Base-by-base conservation (phyloP, 768 basidiomycete genomes). In the Boletus subparvulus region DNA sequence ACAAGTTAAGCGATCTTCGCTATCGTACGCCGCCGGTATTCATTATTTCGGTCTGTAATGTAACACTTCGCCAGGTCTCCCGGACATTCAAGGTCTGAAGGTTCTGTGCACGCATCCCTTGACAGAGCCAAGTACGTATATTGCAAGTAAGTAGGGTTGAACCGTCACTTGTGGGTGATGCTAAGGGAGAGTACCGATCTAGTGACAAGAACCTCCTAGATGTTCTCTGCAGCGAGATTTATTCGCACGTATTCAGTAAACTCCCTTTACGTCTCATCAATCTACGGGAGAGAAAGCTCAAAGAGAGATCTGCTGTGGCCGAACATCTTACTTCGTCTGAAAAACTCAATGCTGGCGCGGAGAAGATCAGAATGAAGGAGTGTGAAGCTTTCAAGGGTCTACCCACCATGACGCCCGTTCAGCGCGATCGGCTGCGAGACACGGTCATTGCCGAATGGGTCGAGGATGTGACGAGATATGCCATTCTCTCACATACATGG, bases 221-320 rank as follows among this genome's bases (percentile, higher is more conserved):
- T 11, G 43, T 52, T 28, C 43, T 45, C 17, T 42, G 52, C 26
- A 30, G 26, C 4, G 43, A 45, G 21, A 30, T 52, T 26, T 45
- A 45, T 28, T 52, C 52, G n/a, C 43, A n/a, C 2, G 52, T 52
- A 17, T 52, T 52, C 52, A 45, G 43, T 5, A 45, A 45, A 45
- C 35, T 45, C n/a, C 52, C 52, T 19, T 19, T 52, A 3, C 52
- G 52, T 6, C 35, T 52, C 33, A 52, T 52, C 52, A 5, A 45
- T 10, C 43, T 52, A 11, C 26, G 35, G 5, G 26, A 45, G 33
- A 37, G 42, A n/a, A 52, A 37, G 35, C 43, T 52, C 24, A 44
- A 13, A 14, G 43, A 35, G 17, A 52, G 52, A 45, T 37, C 43
- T 6, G 35, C 42, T 4, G 43, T 45, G 4, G 43, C 52, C 11